Evolutionary conservation across 257 asterid genomes (phyloP).

Genomic region (Nicotiana noctiflora): DNA sequence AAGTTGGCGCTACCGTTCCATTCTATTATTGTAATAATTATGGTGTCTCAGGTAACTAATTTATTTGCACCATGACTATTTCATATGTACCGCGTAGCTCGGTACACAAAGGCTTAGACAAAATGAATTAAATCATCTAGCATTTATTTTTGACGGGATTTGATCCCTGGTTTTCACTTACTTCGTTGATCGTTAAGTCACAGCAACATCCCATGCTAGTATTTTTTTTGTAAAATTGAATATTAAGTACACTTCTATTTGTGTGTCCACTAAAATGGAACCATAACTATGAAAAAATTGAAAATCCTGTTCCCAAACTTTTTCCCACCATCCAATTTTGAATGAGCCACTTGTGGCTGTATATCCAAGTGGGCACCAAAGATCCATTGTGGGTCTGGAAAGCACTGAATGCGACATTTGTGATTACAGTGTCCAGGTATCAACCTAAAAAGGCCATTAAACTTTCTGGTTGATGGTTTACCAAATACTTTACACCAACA

Average conservation of each 20-base stretch:
- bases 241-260: not conserved
- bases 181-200: not conserved
- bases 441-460: slow-evolving; percentile 12
- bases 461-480: not conserved
- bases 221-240: not conserved
- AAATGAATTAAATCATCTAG: not conserved
- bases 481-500: not conserved
- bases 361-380: slow-evolving; percentile 15
- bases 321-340: not conserved
- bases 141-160: not conserved
- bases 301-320: not conserved
- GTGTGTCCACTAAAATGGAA: not conserved
- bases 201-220: not conserved
- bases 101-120: not conserved
- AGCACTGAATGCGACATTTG: slow-evolving; percentile 15
- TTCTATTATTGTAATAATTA: not conserved
- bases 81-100: not conserved
- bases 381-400: slow-evolving; percentile 4
- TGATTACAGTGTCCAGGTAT: not conserved
- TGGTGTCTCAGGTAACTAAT: not conserved
- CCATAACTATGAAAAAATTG: not conserved
- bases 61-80: not conserved
- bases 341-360: slow-evolving; percentile 4
- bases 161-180: not conserved
- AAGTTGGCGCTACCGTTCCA: not conserved